Conservation (phyloP, 192 early-diverging fungal species). For the Gamsiella multidivaricata region DNA sequence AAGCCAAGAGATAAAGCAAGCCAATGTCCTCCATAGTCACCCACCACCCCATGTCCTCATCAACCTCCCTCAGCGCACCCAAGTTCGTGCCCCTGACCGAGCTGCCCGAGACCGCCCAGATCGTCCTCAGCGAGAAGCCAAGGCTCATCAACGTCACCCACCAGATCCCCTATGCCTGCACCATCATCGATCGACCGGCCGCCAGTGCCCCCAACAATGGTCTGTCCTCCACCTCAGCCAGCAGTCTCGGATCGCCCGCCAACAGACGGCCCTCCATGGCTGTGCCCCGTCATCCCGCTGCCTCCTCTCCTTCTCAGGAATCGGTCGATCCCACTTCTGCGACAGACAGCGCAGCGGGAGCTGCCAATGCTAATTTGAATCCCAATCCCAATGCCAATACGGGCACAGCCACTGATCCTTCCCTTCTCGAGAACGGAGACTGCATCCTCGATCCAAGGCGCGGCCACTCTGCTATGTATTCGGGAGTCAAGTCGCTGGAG, state of each 20-base stretch:
- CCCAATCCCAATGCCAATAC: too few relatives aligned
- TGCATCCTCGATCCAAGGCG: constrained; percentile 69
- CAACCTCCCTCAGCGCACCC: constrained; percentile 14
- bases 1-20: too few relatives aligned
- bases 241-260: constrained; percentile 7
- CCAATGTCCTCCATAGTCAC: constrained; percentile 29
- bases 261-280: constrained; percentile 42
- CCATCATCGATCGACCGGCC: constrained; percentile 37
- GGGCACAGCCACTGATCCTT: neutral
- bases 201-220: neutral
- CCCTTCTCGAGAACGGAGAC: constrained; percentile 8
- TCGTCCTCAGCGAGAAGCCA: constrained; percentile 38
- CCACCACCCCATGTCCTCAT: constrained; percentile 26
- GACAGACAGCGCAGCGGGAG: neutral
- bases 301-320: constrained; percentile 17
- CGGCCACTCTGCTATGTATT: constrained; percentile 92
- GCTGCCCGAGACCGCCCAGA: constrained; percentile 44
- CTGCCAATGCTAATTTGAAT: neutral
- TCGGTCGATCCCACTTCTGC: neutral
- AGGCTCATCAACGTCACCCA: constrained; percentile 67
- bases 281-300: constrained; percentile 28
- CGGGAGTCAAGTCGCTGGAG: constrained; percentile 78
- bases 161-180: constrained; percentile 61
- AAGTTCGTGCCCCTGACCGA: constrained; percentile 33
- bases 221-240: neutral